Conservation (phyloP, 2,329 filamentous ascomycete species). For the Rugonectria rugulosa region DNA sequence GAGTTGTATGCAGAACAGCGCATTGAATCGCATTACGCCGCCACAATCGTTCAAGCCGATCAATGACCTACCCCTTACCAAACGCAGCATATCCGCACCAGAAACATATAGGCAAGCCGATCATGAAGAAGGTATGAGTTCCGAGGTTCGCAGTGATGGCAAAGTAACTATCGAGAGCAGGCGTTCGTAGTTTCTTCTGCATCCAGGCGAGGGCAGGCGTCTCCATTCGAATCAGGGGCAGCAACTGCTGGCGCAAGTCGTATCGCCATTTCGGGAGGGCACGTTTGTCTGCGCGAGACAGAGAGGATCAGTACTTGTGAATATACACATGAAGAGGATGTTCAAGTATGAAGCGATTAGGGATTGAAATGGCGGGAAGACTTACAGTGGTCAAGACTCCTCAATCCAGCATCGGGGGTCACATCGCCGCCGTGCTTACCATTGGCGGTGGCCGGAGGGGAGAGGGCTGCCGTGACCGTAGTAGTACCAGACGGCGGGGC, state of each 20-base stretch:
- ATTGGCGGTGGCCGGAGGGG: conserved; percentile 25
- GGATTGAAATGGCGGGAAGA: conserved; percentile 22
- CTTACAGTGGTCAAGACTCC: conserved; percentile 80
- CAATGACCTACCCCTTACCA: conserved; percentile 78
- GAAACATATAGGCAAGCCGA: conserved; percentile 91
- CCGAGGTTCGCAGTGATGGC: conserved; percentile 95
- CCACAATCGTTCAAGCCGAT: background rate
- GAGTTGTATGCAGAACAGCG: too few species aligned
- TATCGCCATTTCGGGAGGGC: conserved; percentile 91
- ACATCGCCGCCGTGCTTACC: conserved; percentile 32
- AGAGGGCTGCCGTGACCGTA: conserved; percentile 19
- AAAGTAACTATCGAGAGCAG: conserved; percentile 93
- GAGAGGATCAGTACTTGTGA: conserved; percentile 16
- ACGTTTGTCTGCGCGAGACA: conserved; percentile 71
- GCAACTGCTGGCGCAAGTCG: conserved; percentile 76
- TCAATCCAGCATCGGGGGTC: conserved; percentile 74
- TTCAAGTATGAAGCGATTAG: background rate
- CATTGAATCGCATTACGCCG: conserved; percentile 4
- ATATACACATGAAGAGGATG: background rate
- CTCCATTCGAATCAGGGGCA: conserved; percentile 92
- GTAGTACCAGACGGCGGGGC: conserved; percentile 38
- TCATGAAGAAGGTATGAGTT: conserved; percentile 99
- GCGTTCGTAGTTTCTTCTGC: conserved; percentile 81
- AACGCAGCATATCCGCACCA: conserved; percentile 91
- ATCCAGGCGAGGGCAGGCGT: conserved; percentile 91